Conservation (phyloP, 1,284 basidiomycete genomes). For the Cerioporus squamosus region DNA sequence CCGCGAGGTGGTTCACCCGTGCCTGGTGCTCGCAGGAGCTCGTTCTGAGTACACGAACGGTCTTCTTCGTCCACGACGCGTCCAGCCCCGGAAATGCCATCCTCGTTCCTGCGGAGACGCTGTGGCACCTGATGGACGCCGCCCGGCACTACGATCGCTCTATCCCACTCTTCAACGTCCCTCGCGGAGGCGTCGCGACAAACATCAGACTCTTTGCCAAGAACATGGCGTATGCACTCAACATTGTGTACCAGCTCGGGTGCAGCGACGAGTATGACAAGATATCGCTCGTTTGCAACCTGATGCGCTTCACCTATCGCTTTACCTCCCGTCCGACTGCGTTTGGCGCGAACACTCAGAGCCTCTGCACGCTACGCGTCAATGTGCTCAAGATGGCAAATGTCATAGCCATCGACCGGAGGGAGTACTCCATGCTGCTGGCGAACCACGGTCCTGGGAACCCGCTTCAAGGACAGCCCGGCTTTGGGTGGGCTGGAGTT, state of each 20-base stretch:
- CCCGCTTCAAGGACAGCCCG: slow-evolving; percentile 2
- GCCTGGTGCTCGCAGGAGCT: slow-evolving; percentile 25
- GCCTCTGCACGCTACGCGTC: background rate
- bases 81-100: background rate
- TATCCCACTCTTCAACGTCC: slow-evolving; percentile 9
- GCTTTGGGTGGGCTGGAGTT: slow-evolving; percentile 21
- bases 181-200: slow-evolving; percentile 11
- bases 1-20: slow-evolving; percentile 20
- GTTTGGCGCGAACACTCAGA: background rate
- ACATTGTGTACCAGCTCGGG: slow-evolving; percentile 16
- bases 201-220: background rate
- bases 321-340: slow-evolving; percentile 14
- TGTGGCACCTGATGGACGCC: slow-evolving; percentile 16
- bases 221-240: slow-evolving; percentile 16
- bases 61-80: slow-evolving; percentile 15
- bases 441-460: slow-evolving; percentile 14
- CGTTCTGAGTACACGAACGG: slow-evolving; percentile 14
- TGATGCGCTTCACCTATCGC: slow-evolving; percentile 13
- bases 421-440: slow-evolving; percentile 17
- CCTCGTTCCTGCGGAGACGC: slow-evolving; percentile 1
- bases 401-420: slow-evolving; percentile 12
- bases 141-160: slow-evolving; percentile 9
- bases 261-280: slow-evolving; percentile 24
- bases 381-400: slow-evolving; percentile 25
- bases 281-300: slow-evolving; percentile 15